Evolutionary conservation across 2,329 filamentous ascomycete genomes (phyloP).

Genomic region (Trichoderma koningiopsis): DNA sequence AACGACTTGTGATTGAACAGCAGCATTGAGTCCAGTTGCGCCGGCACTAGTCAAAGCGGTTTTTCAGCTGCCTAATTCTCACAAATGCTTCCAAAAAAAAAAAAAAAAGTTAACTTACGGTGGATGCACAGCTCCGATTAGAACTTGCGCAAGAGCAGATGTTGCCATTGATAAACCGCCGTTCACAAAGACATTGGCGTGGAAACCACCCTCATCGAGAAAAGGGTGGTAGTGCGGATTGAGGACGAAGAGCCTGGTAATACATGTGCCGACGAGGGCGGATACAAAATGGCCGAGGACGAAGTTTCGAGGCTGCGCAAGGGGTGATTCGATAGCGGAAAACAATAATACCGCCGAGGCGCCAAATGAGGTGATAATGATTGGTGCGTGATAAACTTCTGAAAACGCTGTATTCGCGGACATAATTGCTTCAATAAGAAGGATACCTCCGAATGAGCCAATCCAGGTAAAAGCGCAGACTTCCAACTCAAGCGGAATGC

Average conservation of each 20-base stretch:
- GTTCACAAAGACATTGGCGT: background rate
- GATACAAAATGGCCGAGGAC: constrained; percentile 1
- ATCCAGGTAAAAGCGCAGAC: background rate
- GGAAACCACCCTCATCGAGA: background rate
- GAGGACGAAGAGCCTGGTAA: background rate
- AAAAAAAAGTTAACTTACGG: background rate
- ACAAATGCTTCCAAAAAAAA: background rate
- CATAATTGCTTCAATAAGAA: background rate
- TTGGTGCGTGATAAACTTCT: background rate
- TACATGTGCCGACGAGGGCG: background rate
- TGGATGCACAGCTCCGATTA: background rate
- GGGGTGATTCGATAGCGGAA: constrained; percentile 6
- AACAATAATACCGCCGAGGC: background rate
- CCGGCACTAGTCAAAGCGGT: no score
- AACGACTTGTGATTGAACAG: no score
- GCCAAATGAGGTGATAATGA: background rate
- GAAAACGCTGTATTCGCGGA: background rate
- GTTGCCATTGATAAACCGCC: background rate
- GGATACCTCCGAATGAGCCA: background rate
- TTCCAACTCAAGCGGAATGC: background rate
- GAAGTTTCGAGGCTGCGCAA: background rate
- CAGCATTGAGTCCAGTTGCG: no score
- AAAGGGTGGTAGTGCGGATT: background rate
- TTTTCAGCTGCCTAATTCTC: background rate
- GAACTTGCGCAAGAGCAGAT: background rate